Conservation (phyloP, 176 grass and related monocot species). For the Oropetium thomaeum region DNA sequence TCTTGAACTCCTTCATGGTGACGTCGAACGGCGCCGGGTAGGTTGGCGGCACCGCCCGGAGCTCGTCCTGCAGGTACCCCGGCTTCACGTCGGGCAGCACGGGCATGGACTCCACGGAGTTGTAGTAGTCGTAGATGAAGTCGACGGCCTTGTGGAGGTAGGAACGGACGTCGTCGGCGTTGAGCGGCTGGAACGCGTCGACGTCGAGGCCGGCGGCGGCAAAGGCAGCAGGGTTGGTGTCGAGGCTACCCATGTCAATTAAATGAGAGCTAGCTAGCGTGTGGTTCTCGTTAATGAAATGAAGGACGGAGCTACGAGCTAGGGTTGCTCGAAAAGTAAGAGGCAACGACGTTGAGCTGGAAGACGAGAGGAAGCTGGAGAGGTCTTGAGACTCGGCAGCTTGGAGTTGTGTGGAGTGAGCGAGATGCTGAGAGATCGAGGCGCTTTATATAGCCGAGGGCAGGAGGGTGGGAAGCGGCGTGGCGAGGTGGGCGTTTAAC, state of each 20-base stretch:
- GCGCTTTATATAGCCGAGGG: neutral
- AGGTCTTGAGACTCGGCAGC: neutral
- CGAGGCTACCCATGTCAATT: conserved; percentile 37
- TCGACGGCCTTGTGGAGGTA: conserved; percentile 44
- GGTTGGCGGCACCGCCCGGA: neutral
- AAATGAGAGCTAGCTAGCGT: too few relatives aligned
- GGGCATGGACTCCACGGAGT: conserved; percentile 22
- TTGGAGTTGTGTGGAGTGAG: neutral
- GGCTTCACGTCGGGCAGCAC: conserved; percentile 36
- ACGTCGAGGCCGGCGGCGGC: neutral
- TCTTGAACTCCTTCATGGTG: conserved; percentile 27
- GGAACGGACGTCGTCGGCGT: conserved; percentile 36
- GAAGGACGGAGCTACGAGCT: too few relatives aligned
- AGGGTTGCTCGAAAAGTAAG: neutral
- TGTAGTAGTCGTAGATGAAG: conserved; percentile 61
- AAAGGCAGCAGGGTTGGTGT: neutral
- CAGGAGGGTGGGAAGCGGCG: neutral
- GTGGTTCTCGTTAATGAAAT: neutral
- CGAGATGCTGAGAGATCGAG: neutral
- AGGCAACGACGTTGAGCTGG: neutral
- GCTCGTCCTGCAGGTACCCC: neutral
- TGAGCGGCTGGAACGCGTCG: conserved; percentile 24
- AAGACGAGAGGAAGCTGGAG: neutral
- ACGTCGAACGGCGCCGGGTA: conserved; percentile 29
- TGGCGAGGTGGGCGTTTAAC: neutral